Percentiles rank a stretch among this genome's conserved stretches.
Evolutionary conservation across 768 basidiomycete genomes (phyloP).

Genomic region (Lentinula raphanica): DNA sequence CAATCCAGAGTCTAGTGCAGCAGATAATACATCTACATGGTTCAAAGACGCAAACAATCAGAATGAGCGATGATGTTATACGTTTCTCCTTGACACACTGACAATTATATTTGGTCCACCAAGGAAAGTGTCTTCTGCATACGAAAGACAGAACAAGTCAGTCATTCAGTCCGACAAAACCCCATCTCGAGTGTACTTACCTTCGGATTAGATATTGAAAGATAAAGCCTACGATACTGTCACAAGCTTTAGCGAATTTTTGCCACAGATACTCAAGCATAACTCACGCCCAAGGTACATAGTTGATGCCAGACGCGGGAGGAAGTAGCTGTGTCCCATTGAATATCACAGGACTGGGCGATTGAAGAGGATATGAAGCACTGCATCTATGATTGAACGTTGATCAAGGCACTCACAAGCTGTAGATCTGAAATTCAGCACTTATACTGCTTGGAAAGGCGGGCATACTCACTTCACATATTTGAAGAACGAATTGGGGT

Average conservation of each 20-base stretch:
- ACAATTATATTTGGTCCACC: slow-evolving; percentile 82
- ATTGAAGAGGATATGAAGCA: not conserved
- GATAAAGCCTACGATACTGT: slow-evolving; percentile 56
- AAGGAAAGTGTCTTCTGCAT: slow-evolving; percentile 43
- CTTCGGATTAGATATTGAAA: slow-evolving; percentile 72
- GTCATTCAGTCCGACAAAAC: too few relatives aligned
- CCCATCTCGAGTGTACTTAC: slow-evolving; percentile 19
- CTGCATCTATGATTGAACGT: not conserved
- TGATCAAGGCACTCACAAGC: not conserved
- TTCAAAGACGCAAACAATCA: slow-evolving; percentile 23
- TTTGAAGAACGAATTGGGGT: slow-evolving; percentile 57
- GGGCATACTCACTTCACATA: slow-evolving; percentile 55
- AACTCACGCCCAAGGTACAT: slow-evolving; percentile 63
- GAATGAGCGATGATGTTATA: not conserved
- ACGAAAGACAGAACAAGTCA: too few relatives aligned
- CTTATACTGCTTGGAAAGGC: too few relatives aligned
- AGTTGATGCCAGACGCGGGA: slow-evolving; percentile 83
- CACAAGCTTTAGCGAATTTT: not conserved
- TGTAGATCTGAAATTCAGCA: too few relatives aligned
- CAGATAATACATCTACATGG: slow-evolving; percentile 57
- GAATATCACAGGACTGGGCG: slow-evolving; percentile 53
- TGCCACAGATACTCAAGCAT: not conserved
- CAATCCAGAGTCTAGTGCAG: slow-evolving; percentile 67
- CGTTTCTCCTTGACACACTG: slow-evolving; percentile 10
- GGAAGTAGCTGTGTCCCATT: slow-evolving; percentile 67